Conservation (phyloP, 2,329 filamentous ascomycete species). For the Venturia nashicola region DNA sequence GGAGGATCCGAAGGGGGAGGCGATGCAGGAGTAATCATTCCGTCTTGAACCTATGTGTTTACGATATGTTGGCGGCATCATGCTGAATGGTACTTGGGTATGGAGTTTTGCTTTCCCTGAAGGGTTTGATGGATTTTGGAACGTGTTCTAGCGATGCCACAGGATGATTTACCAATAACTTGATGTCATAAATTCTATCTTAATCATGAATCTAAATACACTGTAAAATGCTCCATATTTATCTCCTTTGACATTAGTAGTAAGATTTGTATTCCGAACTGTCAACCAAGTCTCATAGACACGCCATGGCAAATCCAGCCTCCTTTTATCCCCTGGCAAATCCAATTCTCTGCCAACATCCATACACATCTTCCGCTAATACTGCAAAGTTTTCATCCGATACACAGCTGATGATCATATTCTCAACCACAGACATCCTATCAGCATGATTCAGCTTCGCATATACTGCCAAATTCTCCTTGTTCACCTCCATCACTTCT, state of each 20-base stretch:
- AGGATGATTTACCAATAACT: neutral
- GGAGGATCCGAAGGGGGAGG: constrained; percentile 17
- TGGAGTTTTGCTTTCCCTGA: too few relatives aligned
- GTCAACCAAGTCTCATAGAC: neutral
- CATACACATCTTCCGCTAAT: constrained; percentile 38
- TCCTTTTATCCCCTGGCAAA: constrained; percentile 16
- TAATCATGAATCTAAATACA: neutral
- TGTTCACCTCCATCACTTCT: neutral
- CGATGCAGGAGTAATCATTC: constrained; percentile 4
- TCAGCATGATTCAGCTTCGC: constrained; percentile 26
- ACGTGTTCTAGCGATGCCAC: neutral
- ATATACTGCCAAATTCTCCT: constrained; percentile 20
- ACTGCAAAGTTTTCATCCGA: constrained; percentile 36
- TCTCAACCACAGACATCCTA: constrained; percentile 31
- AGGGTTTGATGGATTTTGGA: too few relatives aligned
- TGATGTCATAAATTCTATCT: neutral
- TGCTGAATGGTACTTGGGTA: too few relatives aligned
- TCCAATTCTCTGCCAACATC: constrained; percentile 36
- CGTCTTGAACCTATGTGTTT: neutral
- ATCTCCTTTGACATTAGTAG: neutral
- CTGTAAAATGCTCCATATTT: neutral
- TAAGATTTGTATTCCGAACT: neutral
- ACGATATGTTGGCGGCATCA: neutral
- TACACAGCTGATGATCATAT: constrained; percentile 38
- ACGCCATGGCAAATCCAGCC: neutral